Evolutionary conservation across 306 rosid species (phyloP), one percentile per base, ranked within the genome.

Genomic region (Quercus rubra): DNA sequence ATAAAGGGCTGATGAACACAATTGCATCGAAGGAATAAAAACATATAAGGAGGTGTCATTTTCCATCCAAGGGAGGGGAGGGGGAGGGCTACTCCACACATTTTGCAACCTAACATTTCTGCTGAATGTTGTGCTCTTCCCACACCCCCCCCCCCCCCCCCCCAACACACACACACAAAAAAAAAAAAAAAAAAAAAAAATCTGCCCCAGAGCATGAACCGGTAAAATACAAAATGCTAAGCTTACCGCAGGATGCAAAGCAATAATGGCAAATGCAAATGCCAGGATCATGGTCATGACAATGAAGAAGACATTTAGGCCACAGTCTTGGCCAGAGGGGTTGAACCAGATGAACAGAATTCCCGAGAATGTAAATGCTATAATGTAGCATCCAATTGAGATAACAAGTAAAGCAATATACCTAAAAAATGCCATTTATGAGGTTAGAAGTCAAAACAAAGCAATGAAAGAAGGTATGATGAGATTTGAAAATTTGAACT

Each of bases 321-420:
- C 84, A 52, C 99, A 95, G 82, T 93, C 97, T 77, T 95, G 75
- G 75, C 99, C 97, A 21, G 97, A 87, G 49, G 99, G 99, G 79
- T 90, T 78, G 88, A 95, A 95, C 99, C 99, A 95, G 79, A 93
- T 91, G 84, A 95, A 95, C 75, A 93, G 87, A 88, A 95, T 54
- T 78, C 99, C 99, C 0, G 93, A 87, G 62, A 93, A 31, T 0
- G 83, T 33, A 87, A 74, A 95, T 74, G 99, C 93, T 77, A 70
- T 96, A 76, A 92, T 81, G 86, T 95, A 95, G 96, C 98, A 95
- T 79, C 77, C 94, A 19, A 83, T 41, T 30, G 99, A 95, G 80
- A 95, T 51, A 75, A 69, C 94, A 83, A 95, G 98, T 80, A 95
- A 82, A 79, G 98, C 99, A 82, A 91, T 85, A 74, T 93, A 95